These are phyloP conservation scores for Flaveria floridana DNA, from an alignment of 140 eudicot genomes.

Conservation along the genomic window DNA sequence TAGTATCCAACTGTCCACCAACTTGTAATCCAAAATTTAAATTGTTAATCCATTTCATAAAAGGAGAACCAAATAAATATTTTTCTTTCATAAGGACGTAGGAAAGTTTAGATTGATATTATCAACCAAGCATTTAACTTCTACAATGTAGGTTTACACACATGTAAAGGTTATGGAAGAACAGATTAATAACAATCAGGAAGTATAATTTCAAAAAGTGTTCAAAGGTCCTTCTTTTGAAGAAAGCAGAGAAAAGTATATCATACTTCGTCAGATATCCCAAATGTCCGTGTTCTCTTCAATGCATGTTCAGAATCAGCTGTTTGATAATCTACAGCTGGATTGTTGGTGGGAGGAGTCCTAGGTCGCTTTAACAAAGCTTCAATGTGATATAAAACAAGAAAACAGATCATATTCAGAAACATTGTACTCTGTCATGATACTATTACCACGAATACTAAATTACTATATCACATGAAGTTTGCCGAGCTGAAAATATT, in stretches of 20 bases:
- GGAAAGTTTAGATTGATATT: not conserved
- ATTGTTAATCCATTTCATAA: not conserved
- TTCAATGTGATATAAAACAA: constrained; percentile 24
- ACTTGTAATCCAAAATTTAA: not conserved
- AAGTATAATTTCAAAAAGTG: not conserved
- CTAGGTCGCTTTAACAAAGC: constrained; percentile 70
- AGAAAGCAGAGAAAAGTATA: constrained; percentile 1
- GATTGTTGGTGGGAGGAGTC: constrained; percentile 62
- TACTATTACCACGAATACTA: not conserved
- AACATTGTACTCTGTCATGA: not conserved
- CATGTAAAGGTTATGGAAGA: constrained; percentile 9
- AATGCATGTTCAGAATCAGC: constrained; percentile 69
- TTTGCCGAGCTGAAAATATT: not conserved
- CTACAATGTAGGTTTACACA: not conserved
- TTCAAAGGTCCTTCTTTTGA: not conserved
- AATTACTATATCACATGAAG: not conserved
- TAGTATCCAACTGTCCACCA: not conserved
- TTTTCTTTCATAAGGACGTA: not conserved
- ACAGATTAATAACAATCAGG: constrained; percentile 12
- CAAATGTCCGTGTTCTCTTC: constrained; percentile 72
- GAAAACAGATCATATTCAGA: constrained; percentile 16
- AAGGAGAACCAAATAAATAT: not conserved
- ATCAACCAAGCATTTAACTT: not conserved
- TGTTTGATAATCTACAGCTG: constrained; percentile 63
- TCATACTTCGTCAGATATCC: constrained; percentile 65